Evolutionary conservation across 2,329 filamentous ascomycete genomes (phyloP), one percentile per base, ranked within the genome.

Genomic region (Pseudocercospora fuligena): DNA sequence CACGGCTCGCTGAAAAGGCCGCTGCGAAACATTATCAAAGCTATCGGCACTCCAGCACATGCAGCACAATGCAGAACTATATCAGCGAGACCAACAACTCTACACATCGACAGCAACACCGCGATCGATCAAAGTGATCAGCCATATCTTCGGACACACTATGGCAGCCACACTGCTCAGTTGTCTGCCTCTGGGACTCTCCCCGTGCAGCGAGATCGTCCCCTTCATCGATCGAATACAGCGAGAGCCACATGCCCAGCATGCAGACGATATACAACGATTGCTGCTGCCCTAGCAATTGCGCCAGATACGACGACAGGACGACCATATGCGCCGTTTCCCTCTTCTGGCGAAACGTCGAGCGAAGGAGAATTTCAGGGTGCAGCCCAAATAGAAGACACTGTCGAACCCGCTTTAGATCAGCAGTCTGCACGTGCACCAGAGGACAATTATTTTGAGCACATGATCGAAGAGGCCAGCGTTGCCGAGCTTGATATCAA

Each of bases 11-110:
- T 72, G 49, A 63, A 49, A 53, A 67, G 68, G 67, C 71, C 71
- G 29, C 67, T 73, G 27, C 63, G 70, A 47, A 51, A 64, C 43
- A 69, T 70, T 62, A 66, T 73, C 66, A 66, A 69, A 36, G 69
- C 66, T 40, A 70, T 70, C 29, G 69, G 71, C 33, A 53, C 43
- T 59, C 40, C 43, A 46, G 57, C 29, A 21, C 14, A 60, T 36
- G 23, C 23, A 21, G 12, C 51, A 53, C 25, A 31, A 60, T 60
- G 54, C 40, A 49, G 9, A 7, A 40, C 23, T 6, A 19, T 36
- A 12, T n/a, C 16, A 27, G 16, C 60, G n/a, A 8, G 19, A n/a
- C 43, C n/a, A 14, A n/a, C 29, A 29, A 11, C 40, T 54, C 27
- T 56, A 11, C 16, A 51, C 61, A 25, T 29, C 51, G 51, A n/a